phyloP scores from a whole-genome alignment of 306 rosid species.

The Urtica urens region DNA sequence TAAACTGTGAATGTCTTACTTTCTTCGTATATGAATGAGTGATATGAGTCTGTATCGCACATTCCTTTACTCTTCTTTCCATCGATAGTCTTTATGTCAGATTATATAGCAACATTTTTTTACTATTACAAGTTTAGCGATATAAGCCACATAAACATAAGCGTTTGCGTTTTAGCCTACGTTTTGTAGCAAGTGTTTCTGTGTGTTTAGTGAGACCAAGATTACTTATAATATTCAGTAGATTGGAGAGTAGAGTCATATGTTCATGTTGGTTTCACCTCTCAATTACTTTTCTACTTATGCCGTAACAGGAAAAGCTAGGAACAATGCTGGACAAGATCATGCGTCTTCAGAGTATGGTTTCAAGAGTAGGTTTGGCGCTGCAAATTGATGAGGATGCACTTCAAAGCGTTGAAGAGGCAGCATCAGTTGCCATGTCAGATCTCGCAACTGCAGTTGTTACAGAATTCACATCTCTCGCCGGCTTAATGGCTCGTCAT shows the following conservation, averaged over 20 bases:
- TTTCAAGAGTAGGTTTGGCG: conserved; percentile 37
- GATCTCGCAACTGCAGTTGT: conserved; percentile 95
- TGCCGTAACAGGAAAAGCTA: conserved; percentile 64
- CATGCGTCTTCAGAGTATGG: conserved; percentile 52
- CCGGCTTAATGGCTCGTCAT: conserved; percentile 92
- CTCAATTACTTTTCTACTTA: conserved; percentile 17
- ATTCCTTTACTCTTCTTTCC: no score
- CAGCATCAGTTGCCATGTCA: conserved; percentile 95
- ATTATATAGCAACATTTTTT: no score
- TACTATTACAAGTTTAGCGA: no score
- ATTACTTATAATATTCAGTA: not conserved
- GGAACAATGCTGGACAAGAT: conserved; percentile 96
- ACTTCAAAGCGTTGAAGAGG: conserved; percentile 41
- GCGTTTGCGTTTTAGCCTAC: no score
- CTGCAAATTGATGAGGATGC: conserved; percentile 37
- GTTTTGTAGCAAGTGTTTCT: no score
- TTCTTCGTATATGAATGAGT: not conserved
- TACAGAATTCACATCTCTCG: conserved; percentile 84
- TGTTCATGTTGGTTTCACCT: conserved; percentile 3
- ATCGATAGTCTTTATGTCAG: no score
- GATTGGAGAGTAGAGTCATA: not conserved
- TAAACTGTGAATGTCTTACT: not conserved
- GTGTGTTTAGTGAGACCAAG: no score
- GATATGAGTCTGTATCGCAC: not conserved
- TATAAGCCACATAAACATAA: no score